Evolutionary conservation across 2,329 filamentous ascomycete species (phyloP).

Genomic region (Curvularia verruculosa): DNA sequence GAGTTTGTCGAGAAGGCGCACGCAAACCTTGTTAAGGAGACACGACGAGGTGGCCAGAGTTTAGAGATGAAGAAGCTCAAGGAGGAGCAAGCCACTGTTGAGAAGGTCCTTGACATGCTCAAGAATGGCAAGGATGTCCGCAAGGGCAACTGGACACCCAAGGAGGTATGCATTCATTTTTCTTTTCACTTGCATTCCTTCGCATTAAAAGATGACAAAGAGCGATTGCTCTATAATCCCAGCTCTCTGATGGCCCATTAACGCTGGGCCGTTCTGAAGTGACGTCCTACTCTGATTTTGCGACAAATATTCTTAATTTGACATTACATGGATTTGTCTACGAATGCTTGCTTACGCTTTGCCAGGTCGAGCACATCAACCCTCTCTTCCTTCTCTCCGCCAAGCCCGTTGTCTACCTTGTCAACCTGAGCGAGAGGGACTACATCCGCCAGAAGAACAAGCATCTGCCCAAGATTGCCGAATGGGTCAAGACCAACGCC

Average conservation of each 20-base stretch:
- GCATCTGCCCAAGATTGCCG: constrained; percentile 88
- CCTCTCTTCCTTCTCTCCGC: constrained; percentile 92
- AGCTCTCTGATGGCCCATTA: constrained; percentile 96
- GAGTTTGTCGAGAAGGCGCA: constrained; percentile 97
- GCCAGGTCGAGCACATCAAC: constrained; percentile 95
- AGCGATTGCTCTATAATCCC: constrained; percentile 97
- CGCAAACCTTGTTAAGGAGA: constrained; percentile 92
- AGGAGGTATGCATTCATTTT: constrained; percentile 76
- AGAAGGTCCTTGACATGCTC: constrained; percentile 83
- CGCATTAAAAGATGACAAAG: constrained; percentile 90
- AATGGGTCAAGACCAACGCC: constrained; percentile 94
- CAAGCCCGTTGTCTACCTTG: constrained; percentile 95
- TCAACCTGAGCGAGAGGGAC: constrained; percentile 96
- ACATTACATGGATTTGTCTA: constrained; percentile 5
- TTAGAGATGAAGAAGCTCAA: constrained; percentile 97
- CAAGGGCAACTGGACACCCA: constrained; percentile 85
- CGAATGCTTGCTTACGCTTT: constrained; percentile 34
- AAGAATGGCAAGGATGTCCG: constrained; percentile 92
- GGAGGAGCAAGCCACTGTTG: constrained; percentile 91
- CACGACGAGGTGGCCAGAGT: constrained; percentile 88
- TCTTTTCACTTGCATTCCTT: constrained; percentile 11
- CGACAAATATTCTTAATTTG: constrained; percentile 16
- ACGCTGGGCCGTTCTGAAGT: constrained; percentile 89
- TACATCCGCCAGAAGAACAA: constrained; percentile 99
- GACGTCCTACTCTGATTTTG: constrained; percentile 73